phyloP scores from a whole-genome alignment of 106 monocot genomes.

The Alisma plantagoaquatica region DNA sequence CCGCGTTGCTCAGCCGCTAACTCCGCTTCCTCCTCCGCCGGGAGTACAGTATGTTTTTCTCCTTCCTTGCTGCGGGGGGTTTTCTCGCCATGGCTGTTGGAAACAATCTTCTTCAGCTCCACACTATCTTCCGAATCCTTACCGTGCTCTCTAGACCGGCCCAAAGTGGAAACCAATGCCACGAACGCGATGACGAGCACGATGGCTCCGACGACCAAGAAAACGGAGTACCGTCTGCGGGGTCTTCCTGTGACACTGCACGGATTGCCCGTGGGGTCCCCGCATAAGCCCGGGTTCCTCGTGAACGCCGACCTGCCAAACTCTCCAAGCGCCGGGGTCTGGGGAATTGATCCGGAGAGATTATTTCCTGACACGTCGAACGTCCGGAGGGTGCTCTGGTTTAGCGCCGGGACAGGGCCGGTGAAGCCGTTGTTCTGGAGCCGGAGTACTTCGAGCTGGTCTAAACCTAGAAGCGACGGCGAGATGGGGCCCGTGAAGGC shows the following conservation, averaged over 20 bases:
- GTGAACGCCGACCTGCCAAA: constrained; percentile 1
- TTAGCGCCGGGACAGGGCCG: constrained; percentile 10
- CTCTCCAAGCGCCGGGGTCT: constrained; percentile 2
- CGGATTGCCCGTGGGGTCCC: background rate
- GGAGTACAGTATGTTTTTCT: background rate
- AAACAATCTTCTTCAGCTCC: background rate
- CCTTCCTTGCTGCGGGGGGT: background rate
- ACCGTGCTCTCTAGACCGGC: too few species aligned
- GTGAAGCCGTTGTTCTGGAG: constrained; percentile 12
- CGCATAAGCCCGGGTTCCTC: constrained; percentile 8
- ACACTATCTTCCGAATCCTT: too few species aligned
- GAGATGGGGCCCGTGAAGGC: constrained; percentile 9
- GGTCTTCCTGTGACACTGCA: background rate
- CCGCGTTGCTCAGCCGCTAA: background rate
- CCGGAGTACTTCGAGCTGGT: background rate
- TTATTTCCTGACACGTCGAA: constrained; percentile 17
- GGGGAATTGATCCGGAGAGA: constrained; percentile 12
- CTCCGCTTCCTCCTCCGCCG: background rate
- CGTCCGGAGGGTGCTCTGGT: constrained; percentile 4
- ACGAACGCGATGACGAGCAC: background rate
- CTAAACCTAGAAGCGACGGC: background rate
- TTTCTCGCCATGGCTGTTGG: background rate
- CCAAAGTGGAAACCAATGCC: too few species aligned
- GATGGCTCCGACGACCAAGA: background rate
- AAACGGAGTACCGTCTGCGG: background rate